Conservation (phyloP, 371 early-diverging fungal genomes). For the Haplosporangium sp. region DNA sequence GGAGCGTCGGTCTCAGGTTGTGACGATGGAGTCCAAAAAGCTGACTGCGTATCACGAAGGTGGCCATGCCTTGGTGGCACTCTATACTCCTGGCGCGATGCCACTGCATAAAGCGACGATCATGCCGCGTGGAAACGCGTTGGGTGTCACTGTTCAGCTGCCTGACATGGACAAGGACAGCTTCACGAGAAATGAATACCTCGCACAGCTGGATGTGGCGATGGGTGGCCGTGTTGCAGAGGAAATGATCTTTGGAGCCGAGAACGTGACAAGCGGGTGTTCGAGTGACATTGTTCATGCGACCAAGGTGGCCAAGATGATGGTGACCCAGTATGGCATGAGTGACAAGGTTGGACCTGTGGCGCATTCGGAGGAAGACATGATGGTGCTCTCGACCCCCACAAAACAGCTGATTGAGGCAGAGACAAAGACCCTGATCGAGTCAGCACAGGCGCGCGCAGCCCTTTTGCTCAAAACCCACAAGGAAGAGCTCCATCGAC, state of each 20-base stretch:
- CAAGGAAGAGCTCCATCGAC: conserved; percentile 87
- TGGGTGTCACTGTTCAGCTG: conserved; percentile 94
- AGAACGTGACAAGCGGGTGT: conserved; percentile 96
- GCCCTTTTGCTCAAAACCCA: conserved; percentile 75
- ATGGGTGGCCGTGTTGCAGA: conserved; percentile 98
- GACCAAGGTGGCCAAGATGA: conserved; percentile 88
- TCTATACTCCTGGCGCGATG: conserved; percentile 95
- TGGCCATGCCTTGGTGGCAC: conserved; percentile 96
- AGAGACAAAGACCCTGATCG: conserved; percentile 83
- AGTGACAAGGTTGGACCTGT: conserved; percentile 77
- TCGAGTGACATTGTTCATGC: conserved; percentile 93
- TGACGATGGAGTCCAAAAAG: conserved; percentile 87
- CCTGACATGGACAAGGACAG: conserved; percentile 95
- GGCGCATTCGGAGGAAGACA: conserved; percentile 73
- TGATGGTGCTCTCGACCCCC: conserved; percentile 73
- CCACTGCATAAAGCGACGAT: conserved; percentile 99
- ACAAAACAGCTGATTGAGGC: conserved; percentile 86
- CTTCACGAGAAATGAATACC: conserved; percentile 83
- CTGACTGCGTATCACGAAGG: conserved; percentile 98
- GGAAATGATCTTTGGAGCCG: conserved; percentile 92
- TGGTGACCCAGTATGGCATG: conserved; percentile 97
- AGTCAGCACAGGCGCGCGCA: conserved; percentile 76
- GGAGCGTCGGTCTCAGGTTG: conserved; percentile 91
- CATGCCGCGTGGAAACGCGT: conserved; percentile 93
- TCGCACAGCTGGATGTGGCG: conserved; percentile 94